phyloP scores from a whole-genome alignment of 331 rosid genomes.

The Erythrophleum ivorense region DNA sequence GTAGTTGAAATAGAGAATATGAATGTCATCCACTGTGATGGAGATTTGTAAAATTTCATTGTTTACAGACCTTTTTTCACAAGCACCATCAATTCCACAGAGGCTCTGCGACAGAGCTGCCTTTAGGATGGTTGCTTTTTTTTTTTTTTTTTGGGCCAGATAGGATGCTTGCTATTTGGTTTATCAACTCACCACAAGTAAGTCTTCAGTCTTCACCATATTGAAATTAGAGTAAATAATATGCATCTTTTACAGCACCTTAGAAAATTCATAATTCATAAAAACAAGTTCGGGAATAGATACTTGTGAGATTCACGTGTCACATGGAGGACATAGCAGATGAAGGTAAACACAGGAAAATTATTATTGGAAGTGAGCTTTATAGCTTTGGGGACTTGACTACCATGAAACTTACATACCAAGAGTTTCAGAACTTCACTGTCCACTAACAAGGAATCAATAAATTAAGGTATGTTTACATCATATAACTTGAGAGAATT shows the following conservation, averaged over 20 bases:
- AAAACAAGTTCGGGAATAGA: background rate
- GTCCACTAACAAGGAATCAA: background rate
- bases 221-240: background rate
- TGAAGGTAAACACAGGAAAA: no score
- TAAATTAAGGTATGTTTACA: background rate
- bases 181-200: no score
- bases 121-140: no score
- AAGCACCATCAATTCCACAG: no score
- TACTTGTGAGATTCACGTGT: background rate
- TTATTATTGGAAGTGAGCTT: no score
- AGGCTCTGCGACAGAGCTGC: no score
- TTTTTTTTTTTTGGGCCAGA: no score
- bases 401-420: background rate
- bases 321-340: background rate
- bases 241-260: no score
- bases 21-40: background rate
- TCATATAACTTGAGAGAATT: background rate
- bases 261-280: background rate
- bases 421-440: background rate
- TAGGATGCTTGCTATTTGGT: no score
- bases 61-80: no score
- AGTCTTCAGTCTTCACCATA: background rate
- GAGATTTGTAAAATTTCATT: background rate
- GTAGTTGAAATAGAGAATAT: background rate
- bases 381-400: no score